Evolutionary conservation across 2,329 filamentous ascomycete species (phyloP), one percentile per base, ranked within the genome.

Genomic region (Geosmithia flava): DNA sequence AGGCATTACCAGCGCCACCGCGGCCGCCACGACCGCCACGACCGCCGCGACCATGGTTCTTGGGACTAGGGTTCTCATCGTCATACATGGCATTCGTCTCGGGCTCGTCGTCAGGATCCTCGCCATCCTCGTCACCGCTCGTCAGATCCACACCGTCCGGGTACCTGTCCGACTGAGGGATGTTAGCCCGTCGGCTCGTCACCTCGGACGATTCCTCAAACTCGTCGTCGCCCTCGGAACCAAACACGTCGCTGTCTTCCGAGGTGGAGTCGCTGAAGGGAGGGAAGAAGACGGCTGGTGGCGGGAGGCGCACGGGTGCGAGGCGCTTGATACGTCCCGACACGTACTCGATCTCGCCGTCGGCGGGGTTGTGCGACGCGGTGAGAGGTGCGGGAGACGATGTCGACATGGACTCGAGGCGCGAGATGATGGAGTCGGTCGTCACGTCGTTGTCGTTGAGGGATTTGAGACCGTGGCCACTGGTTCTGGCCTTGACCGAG

Each of bases 241-340:
- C 52, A 5, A 50, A 50, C n/a, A 56, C 56, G 3, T 64, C 57
- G 0, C 64, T 65, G 3, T 62, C 59, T 1, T 54, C 56, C 4
- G 62, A 61, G 2, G 61, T 66, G 6, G 62, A 58, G 43, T 69
- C 69, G 51, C 69, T 74, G 42, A 72, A 69, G 0, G 68, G 68
- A 0, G 69, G 69, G 53, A 72, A 71, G 56, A 74, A 78, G 50
- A 72, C 71, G 2, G 69, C 66, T 0, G 76, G 72, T 0, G 74
- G 74, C 0, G 76, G 76, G 0, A 80, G 64, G 1, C 72, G 60
- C 0, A 70, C 65, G 0, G 76, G 74, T 0, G 66, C 60, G 7
- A 77, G 58, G 13, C 62, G 65, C 49, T 64, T 68, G 46, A 74
- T 60, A 7, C 61, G 63, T 2, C 63, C 64, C 0, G 64, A 63